phyloP scores from a whole-genome alignment of 129 eudicot species.

The Saussurea involucrata region DNA sequence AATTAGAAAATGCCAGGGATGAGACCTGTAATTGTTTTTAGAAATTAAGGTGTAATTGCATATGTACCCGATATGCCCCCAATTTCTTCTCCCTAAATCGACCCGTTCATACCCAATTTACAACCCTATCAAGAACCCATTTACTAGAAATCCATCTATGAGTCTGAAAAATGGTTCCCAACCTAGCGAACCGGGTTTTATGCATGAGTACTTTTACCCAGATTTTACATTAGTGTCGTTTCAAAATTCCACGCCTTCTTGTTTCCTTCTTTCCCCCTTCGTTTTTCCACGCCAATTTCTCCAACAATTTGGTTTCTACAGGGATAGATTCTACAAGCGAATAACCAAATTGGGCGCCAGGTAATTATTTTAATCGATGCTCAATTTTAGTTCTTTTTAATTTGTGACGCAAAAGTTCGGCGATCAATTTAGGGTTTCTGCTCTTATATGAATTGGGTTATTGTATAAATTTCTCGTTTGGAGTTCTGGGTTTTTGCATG shows the following conservation, averaged over 20 bases:
- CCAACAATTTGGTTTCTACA: not conserved
- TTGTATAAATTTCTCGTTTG: not conserved
- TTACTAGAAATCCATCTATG: not conserved
- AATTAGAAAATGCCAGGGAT: no score
- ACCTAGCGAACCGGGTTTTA: constrained; percentile 7
- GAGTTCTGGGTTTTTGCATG: not conserved
- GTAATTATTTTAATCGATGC: constrained; percentile 3
- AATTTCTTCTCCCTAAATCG: not conserved
- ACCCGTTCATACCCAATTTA: not conserved
- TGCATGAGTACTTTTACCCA: not conserved
- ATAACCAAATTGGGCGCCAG: not conserved
- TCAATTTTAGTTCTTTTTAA: not conserved
- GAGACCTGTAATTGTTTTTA: no score
- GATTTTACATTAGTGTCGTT: not conserved
- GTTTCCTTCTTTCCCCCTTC: not conserved
- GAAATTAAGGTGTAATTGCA: no score
- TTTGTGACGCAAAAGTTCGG: not conserved
- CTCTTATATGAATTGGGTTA: not conserved
- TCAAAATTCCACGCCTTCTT: constrained; percentile 24
- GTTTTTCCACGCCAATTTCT: not conserved
- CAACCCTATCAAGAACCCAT: not conserved
- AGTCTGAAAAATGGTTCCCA: not conserved
- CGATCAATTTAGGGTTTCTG: constrained; percentile 24
- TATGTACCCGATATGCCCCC: no score
- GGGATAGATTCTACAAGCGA: not conserved